Percentiles rank a stretch among this genome's conserved stretches.
Evolutionary conservation across 345 rosid genomes (phyloP).

Genomic region (Euphorbia lathyris): DNA sequence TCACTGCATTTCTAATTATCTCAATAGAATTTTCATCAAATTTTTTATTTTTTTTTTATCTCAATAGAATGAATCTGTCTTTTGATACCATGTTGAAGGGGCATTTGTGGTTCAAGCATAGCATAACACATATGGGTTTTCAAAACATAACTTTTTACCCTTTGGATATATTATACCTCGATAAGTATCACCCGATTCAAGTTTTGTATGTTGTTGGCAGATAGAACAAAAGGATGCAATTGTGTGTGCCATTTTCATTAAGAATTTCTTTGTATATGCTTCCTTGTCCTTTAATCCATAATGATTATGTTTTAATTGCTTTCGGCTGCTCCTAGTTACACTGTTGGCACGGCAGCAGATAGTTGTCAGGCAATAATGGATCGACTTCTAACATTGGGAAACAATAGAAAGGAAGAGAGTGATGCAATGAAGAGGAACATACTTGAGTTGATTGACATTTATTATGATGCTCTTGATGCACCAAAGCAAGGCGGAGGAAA

Average conservation of each 20-base stretch:
- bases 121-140: background rate
- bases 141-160: background rate
- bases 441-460: constrained; percentile 40
- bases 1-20: background rate
- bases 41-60: no score
- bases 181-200: background rate
- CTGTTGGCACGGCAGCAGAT: constrained; percentile 57
- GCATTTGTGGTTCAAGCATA: background rate
- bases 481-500: constrained; percentile 48
- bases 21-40: background rate
- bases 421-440: constrained; percentile 37
- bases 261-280: background rate
- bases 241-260: background rate
- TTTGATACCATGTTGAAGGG: background rate
- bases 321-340: constrained; percentile 45
- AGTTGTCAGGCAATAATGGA: constrained; percentile 79
- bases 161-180: background rate
- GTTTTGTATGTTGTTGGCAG: background rate
- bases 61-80: background rate
- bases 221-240: background rate
- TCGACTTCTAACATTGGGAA: constrained; percentile 46
- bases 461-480: constrained; percentile 85
- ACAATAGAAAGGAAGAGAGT: constrained; percentile 38
- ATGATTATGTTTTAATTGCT: constrained; percentile 4
- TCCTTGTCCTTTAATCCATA: background rate